Evolutionary conservation across 2,329 filamentous ascomycete species (phyloP).

Genomic region (Penicillium sp.): DNA sequence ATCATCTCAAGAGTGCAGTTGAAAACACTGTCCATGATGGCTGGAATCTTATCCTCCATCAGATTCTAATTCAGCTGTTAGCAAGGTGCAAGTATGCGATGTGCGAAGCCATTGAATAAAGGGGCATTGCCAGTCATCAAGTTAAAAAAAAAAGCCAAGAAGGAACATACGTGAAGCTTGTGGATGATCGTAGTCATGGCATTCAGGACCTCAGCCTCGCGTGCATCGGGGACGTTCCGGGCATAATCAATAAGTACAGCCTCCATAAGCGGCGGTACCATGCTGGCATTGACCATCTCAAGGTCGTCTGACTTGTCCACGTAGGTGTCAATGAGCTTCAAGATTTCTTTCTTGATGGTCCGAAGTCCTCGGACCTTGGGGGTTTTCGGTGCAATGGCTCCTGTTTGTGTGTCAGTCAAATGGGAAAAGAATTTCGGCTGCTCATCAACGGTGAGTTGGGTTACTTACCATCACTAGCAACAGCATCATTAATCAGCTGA

Average conservation of each 20-base stretch:
- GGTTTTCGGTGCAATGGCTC: conserved; percentile 91
- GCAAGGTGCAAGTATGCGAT: not conserved
- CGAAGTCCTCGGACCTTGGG: conserved; percentile 88
- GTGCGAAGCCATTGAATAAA: not conserved
- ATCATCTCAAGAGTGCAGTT: conserved; percentile 99
- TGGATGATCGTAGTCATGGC: conserved; percentile 96
- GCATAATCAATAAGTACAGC: conserved; percentile 94
- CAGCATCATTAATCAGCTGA: conserved; percentile 85
- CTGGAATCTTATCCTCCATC: conserved; percentile 97
- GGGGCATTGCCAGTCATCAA: not conserved
- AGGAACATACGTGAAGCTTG: conserved; percentile 75
- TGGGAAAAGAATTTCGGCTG: not conserved
- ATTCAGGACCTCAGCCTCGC: conserved; percentile 91
- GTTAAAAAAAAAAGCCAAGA: too few species aligned
- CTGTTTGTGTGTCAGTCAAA: conserved; percentile 36
- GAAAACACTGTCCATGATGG: conserved; percentile 97
- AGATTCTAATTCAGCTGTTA: conserved; percentile 51
- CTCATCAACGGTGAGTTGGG: not conserved
- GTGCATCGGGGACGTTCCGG: conserved; percentile 87
- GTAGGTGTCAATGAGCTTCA: conserved; percentile 96
- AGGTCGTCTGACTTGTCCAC: conserved; percentile 96
- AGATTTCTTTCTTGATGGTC: conserved; percentile 98
- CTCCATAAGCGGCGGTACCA: conserved; percentile 91
- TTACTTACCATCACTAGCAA: conserved; percentile 65
- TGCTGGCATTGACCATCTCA: conserved; percentile 82